Base-by-base conservation (phyloP, 139 green algal genomes). In the Coelastrella sp. region DNA sequence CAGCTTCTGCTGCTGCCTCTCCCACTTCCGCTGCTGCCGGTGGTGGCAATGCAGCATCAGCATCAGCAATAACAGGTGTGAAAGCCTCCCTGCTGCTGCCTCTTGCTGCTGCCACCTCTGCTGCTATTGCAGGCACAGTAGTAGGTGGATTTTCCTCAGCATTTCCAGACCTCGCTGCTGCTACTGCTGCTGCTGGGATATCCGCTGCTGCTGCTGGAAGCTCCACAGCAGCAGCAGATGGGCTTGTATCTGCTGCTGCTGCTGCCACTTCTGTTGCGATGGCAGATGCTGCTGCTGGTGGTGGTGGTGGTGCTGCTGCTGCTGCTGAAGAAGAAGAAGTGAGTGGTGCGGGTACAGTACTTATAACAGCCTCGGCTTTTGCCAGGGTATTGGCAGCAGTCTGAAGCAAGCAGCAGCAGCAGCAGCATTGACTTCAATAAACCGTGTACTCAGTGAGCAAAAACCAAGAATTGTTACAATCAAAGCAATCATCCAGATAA, bases 171-270 rank as follows among this genome's bases (percentile, higher is more conserved):
- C n/a, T n/a, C n/a, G n/a, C n/a, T n/a, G n/a, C n/a, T n/a, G n/a
- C n/a, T n/a, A n/a, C n/a, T n/a, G n/a, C n/a, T n/a, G n/a, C 48
- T 57, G 48, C 48, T 57, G 2, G 13, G 1, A 57, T 57, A 15
- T 57, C 48, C 17, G 48, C 17, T 57, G 48, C 48, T 57, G 48
- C 48, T 2, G 48, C 13, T 57, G 48, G 48, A 23, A 57, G 48
- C 48, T 57, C 48, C 13, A 57, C 48, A 57, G 48, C 48, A 57
- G 48, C 48, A 57, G 48, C 48, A 57, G 48, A 15, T n/a, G n/a
- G n/a, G n/a, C n/a, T n/a, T n/a, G n/a, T n/a, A 64, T 64, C 53
- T 64, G 17, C 53, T 34, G 53, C 53, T 64, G 53, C 53, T n/a
- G 53, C 17, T 64, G 30, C 5, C 27, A 64, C 17, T 64, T 64